Evolutionary conservation across 164 flowering plant genomes (phyloP).

Genomic region (Kingdonia uniflora): DNA sequence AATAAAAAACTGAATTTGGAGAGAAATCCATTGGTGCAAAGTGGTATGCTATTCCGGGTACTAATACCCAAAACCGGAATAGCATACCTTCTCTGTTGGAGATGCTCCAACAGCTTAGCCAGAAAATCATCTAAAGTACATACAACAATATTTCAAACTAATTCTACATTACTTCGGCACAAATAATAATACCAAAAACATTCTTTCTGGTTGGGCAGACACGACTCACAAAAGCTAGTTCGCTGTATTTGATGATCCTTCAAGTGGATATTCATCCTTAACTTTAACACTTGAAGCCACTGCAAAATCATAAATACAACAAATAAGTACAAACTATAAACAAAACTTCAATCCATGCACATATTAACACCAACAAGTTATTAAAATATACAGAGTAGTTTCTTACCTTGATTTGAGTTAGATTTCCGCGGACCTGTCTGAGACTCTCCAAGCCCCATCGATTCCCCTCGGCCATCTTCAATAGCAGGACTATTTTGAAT

Average conservation of each 20-base stretch:
- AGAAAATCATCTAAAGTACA: no score
- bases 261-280: constrained; percentile 7
- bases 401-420: not conserved
- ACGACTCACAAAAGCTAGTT: constrained; percentile 13
- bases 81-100: no score
- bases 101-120: no score
- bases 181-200: no score
- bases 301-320: not conserved
- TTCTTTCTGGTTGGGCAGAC: constrained; percentile 1
- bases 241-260: constrained; percentile 8
- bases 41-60: no score
- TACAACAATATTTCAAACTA: no score
- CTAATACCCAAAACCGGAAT: no score
- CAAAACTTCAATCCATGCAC: not conserved
- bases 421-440: not conserved
- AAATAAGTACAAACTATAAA: not conserved
- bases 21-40: no score
- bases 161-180: no score
- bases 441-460: not conserved
- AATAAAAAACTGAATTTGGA: no score
- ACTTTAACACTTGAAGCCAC: not conserved
- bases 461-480: constrained; percentile 10
- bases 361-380: not conserved
- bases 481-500: constrained; percentile 3
- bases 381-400: not conserved